Percentiles rank a stretch among this genome's conserved stretches.
These are phyloP conservation scores for Rosa lucieae DNA, from an alignment of 306 rosid genomes.

Conservation along the genomic window DNA sequence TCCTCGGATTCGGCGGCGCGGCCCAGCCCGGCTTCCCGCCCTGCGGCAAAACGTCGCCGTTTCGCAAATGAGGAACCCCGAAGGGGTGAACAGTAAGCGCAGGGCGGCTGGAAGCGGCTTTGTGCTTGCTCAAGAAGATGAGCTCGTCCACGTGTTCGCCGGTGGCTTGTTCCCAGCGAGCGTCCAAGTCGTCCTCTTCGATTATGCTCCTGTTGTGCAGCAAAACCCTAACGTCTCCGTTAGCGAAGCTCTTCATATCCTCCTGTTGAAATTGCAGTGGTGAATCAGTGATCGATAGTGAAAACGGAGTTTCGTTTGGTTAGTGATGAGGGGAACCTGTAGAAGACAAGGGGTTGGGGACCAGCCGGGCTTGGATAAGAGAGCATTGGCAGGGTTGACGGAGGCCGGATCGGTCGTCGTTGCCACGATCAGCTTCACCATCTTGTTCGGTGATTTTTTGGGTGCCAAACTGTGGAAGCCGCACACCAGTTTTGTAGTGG, in stretches of 20 bases:
- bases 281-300: neutral
- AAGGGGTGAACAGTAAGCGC: slow-evolving; percentile 91
- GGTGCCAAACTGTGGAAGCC: neutral
- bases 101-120: slow-evolving; percentile 88
- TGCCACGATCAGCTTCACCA: slow-evolving; percentile 84
- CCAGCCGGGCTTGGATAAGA: slow-evolving; percentile 79
- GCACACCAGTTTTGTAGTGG: neutral
- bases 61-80: slow-evolving; percentile 89
- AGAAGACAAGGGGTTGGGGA: slow-evolving; percentile 52
- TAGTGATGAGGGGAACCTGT: slow-evolving; percentile 41
- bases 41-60: slow-evolving; percentile 84
- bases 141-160: slow-evolving; percentile 75
- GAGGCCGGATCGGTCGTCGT: slow-evolving; percentile 86
- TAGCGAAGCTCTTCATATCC: slow-evolving; percentile 58
- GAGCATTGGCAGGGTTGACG: slow-evolving; percentile 79
- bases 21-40: slow-evolving; percentile 99
- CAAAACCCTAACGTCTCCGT: slow-evolving; percentile 59
- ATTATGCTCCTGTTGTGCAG: slow-evolving; percentile 59
- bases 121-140: slow-evolving; percentile 81
- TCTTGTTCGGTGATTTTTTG: neutral
- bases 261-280: slow-evolving; percentile 34
- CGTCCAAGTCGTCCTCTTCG: slow-evolving; percentile 65
- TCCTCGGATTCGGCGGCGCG: slow-evolving; percentile 71
- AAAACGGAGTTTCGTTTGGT: neutral
- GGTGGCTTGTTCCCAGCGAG: slow-evolving; percentile 70